Evolutionary conservation across 371 early-diverging fungal species (phyloP).

Genomic region (Zopfochytrium polystomum): DNA sequence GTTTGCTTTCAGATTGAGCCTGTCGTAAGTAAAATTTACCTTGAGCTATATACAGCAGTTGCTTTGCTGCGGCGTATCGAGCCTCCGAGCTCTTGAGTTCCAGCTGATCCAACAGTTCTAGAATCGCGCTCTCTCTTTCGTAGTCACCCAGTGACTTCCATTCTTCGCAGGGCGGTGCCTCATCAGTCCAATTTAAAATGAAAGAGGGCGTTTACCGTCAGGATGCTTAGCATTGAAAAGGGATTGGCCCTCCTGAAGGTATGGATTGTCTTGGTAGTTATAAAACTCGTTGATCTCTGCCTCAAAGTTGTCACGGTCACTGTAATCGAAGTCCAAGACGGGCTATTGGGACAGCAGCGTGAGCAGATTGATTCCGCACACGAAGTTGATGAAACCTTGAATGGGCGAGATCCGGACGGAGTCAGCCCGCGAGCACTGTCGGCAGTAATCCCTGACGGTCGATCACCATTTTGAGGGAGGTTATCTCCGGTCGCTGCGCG

Average conservation of each 20-base stretch:
- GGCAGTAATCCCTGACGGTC: too few relatives aligned
- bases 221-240: slow-evolving; percentile 39
- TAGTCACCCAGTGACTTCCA: too few relatives aligned
- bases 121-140: slow-evolving; percentile 38
- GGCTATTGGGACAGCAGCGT: not conserved
- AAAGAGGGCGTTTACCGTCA: not conserved
- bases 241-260: slow-evolving; percentile 46
- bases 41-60: slow-evolving; percentile 60
- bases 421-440: too few relatives aligned
- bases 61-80: slow-evolving; percentile 48
- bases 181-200: not conserved
- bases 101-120: slow-evolving; percentile 54
- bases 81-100: slow-evolving; percentile 49
- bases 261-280: slow-evolving; percentile 58
- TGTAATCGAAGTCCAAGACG: slow-evolving; percentile 55
- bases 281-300: slow-evolving; percentile 76
- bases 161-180: not conserved
- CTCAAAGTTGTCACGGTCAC: slow-evolving; percentile 57
- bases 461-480: too few relatives aligned
- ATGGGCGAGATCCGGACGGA: too few relatives aligned
- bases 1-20: slow-evolving; percentile 18
- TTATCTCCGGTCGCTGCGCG: too few relatives aligned
- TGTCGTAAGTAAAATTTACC: slow-evolving; percentile 40
- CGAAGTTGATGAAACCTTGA: too few relatives aligned
- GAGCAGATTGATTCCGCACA: too few relatives aligned